Percentiles rank a stretch among this genome's conserved stretches.
Conservation (phyloP, 164 flowering plant genomes). For the Paratinospora sagittata region DNA sequence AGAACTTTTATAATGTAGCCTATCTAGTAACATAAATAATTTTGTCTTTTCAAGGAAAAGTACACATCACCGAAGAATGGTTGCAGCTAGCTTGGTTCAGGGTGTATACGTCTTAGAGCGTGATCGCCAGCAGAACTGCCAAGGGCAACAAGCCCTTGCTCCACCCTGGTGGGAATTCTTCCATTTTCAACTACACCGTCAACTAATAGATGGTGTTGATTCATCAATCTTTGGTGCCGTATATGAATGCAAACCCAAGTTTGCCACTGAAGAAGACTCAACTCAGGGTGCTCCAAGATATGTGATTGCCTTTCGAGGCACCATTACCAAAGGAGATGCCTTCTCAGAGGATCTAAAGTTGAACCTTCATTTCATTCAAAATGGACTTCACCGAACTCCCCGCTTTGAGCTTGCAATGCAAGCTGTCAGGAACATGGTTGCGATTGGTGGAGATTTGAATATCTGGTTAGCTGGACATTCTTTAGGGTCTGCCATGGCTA, state of each 20-base stretch:
- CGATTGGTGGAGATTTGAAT: constrained; percentile 36
- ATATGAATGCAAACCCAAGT: constrained; percentile 37
- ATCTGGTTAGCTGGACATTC: constrained; percentile 93
- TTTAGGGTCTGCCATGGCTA: constrained; percentile 76
- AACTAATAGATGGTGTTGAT: constrained; percentile 64
- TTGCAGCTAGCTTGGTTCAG: constrained; percentile 82
- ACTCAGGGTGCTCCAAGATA: constrained; percentile 35
- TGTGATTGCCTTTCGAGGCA: constrained; percentile 85
- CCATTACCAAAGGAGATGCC: constrained; percentile 54
- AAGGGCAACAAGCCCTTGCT: constrained; percentile 60
- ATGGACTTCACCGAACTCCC: constrained; percentile 62
- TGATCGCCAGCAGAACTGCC: constrained; percentile 66
- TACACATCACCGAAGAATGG: constrained; percentile 56
- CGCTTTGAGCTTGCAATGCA: constrained; percentile 63
- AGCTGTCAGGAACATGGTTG: constrained; percentile 52
- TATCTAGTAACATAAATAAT: background rate
- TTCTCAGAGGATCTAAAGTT: constrained; percentile 52
- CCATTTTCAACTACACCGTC: constrained; percentile 38
- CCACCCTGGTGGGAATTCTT: constrained; percentile 90
- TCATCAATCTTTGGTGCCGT: constrained; percentile 73
- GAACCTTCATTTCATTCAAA: constrained; percentile 47
- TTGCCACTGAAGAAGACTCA: constrained; percentile 4
- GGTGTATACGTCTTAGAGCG: constrained; percentile 72
- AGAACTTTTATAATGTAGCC: background rate
- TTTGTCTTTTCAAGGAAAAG: constrained; percentile 42